phyloP scores from a whole-genome alignment of 768 basidiomycete species.

The Naganishia antarctica region DNA sequence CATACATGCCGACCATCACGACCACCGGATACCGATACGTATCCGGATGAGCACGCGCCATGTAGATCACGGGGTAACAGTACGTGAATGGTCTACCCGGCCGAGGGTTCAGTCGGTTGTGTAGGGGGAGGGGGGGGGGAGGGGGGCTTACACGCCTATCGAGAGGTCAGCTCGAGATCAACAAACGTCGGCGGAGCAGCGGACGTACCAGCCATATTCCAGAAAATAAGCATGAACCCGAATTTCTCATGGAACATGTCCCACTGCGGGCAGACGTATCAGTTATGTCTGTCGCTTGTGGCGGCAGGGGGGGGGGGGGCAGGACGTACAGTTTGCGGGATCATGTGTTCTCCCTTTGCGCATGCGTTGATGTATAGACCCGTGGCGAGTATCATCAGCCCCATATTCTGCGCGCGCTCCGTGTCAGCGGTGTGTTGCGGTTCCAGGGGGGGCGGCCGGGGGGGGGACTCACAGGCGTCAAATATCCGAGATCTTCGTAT shows the following conservation, averaged over 20 bases:
- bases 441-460: background rate
- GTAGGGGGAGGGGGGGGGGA: too few relatives aligned
- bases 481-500: slow-evolving; percentile 83
- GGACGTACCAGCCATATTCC: slow-evolving; percentile 55
- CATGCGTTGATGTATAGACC: slow-evolving; percentile 97
- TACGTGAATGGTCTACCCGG: slow-evolving; percentile 59
- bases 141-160: too few relatives aligned
- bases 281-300: background rate
- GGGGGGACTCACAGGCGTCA: slow-evolving; percentile 68
- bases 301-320: background rate
- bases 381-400: slow-evolving; percentile 90
- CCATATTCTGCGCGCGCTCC: slow-evolving; percentile 69
- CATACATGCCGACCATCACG: slow-evolving; percentile 67
- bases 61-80: slow-evolving; percentile 94
- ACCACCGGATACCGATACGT: slow-evolving; percentile 79
- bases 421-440: background rate
- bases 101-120: too few relatives aligned
- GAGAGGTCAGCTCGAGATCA: background rate
- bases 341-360: slow-evolving; percentile 66
- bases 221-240: slow-evolving; percentile 95
- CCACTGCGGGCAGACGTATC: slow-evolving; percentile 82
- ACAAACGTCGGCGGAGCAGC: slow-evolving; percentile 1
- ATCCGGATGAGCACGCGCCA: slow-evolving; percentile 87
- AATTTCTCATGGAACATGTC: slow-evolving; percentile 99
- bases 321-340: slow-evolving; percentile 43